phyloP scores from a whole-genome alignment of 495 filamentous ascomycete genomes.

The Penicillium maclennaniae region DNA sequence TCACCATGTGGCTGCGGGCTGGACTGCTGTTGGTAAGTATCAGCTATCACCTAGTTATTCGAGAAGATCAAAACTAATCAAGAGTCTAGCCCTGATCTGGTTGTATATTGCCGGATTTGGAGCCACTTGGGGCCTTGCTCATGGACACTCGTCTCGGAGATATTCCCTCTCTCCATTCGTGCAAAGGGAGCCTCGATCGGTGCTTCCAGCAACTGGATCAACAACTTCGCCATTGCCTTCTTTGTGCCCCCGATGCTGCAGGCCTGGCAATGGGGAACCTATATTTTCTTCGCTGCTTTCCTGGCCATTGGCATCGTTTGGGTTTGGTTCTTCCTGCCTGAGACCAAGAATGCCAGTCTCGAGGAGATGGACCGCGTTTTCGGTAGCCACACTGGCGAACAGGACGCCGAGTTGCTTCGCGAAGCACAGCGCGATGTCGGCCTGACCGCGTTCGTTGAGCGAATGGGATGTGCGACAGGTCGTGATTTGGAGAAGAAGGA shows the following conservation, averaged over 20 bases:
- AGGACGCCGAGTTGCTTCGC: slow-evolving; percentile 30
- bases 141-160: slow-evolving; percentile 33
- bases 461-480: slow-evolving; percentile 13
- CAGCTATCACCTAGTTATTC: slow-evolving; percentile 9
- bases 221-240: slow-evolving; percentile 47
- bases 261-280: slow-evolving; percentile 45
- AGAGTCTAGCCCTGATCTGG: slow-evolving; percentile 28
- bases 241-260: slow-evolving; percentile 47
- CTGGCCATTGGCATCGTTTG: slow-evolving; percentile 35
- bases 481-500: slow-evolving; percentile 22
- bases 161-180: slow-evolving; percentile 45
- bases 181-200: slow-evolving; percentile 42
- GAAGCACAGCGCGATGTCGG: slow-evolving; percentile 30
- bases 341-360: slow-evolving; percentile 62
- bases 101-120: slow-evolving; percentile 53
- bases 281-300: slow-evolving; percentile 41
- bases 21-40: slow-evolving; percentile 40
- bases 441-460: slow-evolving; percentile 21
- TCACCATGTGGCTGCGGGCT: slow-evolving; percentile 35
- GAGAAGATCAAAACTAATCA: slow-evolving; percentile 12
- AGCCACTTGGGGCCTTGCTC: slow-evolving; percentile 53
- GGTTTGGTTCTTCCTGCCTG: slow-evolving; percentile 47
- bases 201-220: slow-evolving; percentile 46
- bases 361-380: slow-evolving; percentile 61
- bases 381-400: slow-evolving; percentile 32